Base-by-base conservation (phyloP, 306 rosid genomes). In the Inga oerstediana region DNA sequence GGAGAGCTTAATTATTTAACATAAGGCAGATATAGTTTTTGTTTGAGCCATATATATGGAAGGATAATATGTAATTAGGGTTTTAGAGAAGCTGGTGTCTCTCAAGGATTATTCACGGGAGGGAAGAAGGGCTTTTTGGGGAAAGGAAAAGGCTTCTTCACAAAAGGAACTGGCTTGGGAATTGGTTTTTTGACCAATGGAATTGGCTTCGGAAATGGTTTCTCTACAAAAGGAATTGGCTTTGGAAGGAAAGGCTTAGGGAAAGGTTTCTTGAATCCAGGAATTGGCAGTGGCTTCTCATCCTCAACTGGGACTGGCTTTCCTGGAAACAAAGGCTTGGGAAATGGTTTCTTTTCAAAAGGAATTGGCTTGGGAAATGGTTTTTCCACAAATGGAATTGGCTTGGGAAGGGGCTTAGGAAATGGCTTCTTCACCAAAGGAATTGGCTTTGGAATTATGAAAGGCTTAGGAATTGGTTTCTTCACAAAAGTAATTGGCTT, bases 221-320 rank as follows among this genome's bases (percentile, higher is more conserved):
- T 82, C 68, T 83, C 5, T 1, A 46, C 64, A 0, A 85, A 0
- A 0, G 77, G 81, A 46, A 81, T 35, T 3, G 75, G 56, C 3
- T 83, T 73, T 17, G 64, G 75, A 5, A 79, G 20, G 2, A 68
- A 68, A 8, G 83, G 79, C 64, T 76, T 73, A 5, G 71, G 76
- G 0, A 74, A 41, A 5, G 84, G 70, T 49, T 76, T 73, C 34
- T 82, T 69, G 43, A 41, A 43, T 3, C 69, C 12, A 5, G 83
- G 86, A 76, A 81, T 48, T 9, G 90, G 85, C 6, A 80, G 70
- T n/a, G 32, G 70, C 7, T 72, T 72, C 58, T 72, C 58, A 10
- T 71, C 54, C 22, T 12, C 35, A 10, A 71, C 19, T 9, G 51
- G 85, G 65, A 81, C 7, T 27, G 52, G 13, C n/a, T 84, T 80